Conservation (phyloP, 2,329 filamentous ascomycete genomes). For the Aphanocladium album region DNA sequence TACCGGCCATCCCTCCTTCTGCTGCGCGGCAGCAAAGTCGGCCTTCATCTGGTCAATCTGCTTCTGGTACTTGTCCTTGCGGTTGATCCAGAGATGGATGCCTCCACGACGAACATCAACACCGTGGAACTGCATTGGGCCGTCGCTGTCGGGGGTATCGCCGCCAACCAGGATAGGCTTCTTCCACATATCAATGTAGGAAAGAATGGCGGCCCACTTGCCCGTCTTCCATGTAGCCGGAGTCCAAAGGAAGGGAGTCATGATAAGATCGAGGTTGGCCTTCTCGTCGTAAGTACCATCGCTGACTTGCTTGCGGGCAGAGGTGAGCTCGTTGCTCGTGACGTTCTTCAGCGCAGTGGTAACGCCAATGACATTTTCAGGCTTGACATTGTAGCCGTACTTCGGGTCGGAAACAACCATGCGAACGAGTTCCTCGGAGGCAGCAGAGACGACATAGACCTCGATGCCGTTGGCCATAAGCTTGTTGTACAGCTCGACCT, state of each 20-base stretch:
- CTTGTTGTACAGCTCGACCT: conserved; percentile 39
- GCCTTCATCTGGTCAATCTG: conserved; percentile 34
- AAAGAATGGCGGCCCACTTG: conserved; percentile 39
- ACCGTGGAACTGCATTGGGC: conserved; percentile 40
- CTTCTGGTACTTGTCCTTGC: conserved; percentile 29
- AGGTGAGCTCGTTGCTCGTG: conserved; percentile 26
- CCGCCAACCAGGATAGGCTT: conserved; percentile 36
- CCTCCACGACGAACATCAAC: conserved; percentile 37
- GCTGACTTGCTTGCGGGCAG: conserved; percentile 35
- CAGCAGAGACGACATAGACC: conserved; percentile 38
- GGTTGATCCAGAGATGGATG: conserved; percentile 38
- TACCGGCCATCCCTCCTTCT: conserved; percentile 29
- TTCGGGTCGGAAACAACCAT: conserved; percentile 40
- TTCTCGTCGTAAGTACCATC: conserved; percentile 30
- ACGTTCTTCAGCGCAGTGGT: conserved; percentile 31
- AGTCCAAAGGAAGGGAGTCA: conserved; percentile 38
- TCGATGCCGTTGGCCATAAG: conserved; percentile 39
- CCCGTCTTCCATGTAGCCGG: conserved; percentile 40
- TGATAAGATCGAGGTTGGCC: conserved; percentile 33
- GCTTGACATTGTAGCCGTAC: conserved; percentile 41
- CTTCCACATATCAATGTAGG: conserved; percentile 40
- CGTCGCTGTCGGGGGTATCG: conserved; percentile 40
- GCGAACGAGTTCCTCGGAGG: conserved; percentile 40
- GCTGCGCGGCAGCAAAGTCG: conserved; percentile 29
- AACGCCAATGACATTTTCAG: conserved; percentile 41